Conservation (phyloP, 208 protist genomes). For the Wallacemonas rigidus region DNA sequence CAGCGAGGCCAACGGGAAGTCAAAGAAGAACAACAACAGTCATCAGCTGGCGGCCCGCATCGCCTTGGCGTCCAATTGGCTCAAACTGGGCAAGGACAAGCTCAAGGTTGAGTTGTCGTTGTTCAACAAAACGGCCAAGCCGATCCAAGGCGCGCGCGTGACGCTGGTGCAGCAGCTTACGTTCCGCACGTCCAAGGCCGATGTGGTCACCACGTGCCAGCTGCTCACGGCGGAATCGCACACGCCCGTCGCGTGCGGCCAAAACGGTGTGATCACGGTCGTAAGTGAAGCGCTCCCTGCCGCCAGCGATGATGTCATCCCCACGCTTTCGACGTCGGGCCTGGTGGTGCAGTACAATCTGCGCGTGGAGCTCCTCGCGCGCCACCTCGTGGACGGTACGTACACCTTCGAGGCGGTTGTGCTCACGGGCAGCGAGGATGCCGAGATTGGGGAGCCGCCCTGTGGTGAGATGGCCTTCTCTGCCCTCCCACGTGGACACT, state of each 20-base stretch:
- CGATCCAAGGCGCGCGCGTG: slow-evolving; percentile 16
- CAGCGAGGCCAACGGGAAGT: background rate
- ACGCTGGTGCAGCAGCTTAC: slow-evolving; percentile 26
- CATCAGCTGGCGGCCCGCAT: slow-evolving; percentile 18
- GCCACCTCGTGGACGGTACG: background rate
- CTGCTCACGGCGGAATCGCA: slow-evolving; percentile 7
- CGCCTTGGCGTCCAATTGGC: background rate
- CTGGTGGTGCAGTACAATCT: slow-evolving; percentile 30
- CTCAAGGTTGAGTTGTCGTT: slow-evolving; percentile 12
- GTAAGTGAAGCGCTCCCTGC: background rate
- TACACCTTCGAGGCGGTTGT: slow-evolving; percentile 29
- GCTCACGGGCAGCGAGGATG: slow-evolving; percentile 7
- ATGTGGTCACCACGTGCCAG: slow-evolving; percentile 13
- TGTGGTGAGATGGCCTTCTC: slow-evolving; percentile 25
- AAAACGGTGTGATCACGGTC: slow-evolving; percentile 7
- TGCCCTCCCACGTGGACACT: slow-evolving; percentile 27
- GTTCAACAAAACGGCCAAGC: slow-evolving; percentile 22
- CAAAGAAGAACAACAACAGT: background rate
- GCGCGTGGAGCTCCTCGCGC: slow-evolving; percentile 22
- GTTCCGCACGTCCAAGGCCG: slow-evolving; percentile 24
- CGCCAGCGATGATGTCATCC: slow-evolving; percentile 15
- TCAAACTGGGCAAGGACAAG: slow-evolving; percentile 15
- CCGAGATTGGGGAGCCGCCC: slow-evolving; percentile 11
- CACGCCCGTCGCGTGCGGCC: slow-evolving; percentile 4
- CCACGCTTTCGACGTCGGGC: slow-evolving; percentile 27